Evolutionary conservation across 78 protist genomes (phyloP).

Genomic region (Dictyostelium firmibasis): DNA sequence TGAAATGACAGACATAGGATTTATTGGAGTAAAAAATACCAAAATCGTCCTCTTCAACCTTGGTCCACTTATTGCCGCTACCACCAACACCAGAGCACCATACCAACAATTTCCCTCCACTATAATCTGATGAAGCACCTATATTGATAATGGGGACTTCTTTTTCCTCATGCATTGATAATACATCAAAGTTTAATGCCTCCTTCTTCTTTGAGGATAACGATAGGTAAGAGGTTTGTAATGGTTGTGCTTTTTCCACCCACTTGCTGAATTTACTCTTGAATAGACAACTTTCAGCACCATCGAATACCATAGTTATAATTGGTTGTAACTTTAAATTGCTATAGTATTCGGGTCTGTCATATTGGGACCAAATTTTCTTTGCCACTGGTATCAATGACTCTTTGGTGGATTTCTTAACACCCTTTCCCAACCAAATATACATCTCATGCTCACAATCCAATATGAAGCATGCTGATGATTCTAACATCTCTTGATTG

Average conservation of each 20-base stretch:
- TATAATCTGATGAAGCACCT: conserved; percentile 11
- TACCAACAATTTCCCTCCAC: conserved; percentile 36
- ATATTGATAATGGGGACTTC: not conserved
- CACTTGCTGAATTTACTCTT: conserved; percentile 21
- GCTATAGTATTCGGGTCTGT: conserved; percentile 7
- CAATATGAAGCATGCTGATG: conserved; percentile 48
- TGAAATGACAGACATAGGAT: conserved; percentile 53
- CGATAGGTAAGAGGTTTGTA: not conserved
- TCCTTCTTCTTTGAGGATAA: conserved; percentile 17
- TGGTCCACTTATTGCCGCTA: not conserved
- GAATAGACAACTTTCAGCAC: conserved; percentile 34
- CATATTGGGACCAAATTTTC: conserved; percentile 35
- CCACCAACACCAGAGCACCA: conserved; percentile 2
- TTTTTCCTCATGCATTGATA: conserved; percentile 39
- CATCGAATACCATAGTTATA: conserved; percentile 35
- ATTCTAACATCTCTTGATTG: conserved; percentile 51
- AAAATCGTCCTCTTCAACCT: conserved; percentile 74
- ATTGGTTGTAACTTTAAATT: not conserved
- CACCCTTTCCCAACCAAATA: conserved; percentile 69
- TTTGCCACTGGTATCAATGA: conserved; percentile 39
- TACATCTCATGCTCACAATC: conserved; percentile 77
- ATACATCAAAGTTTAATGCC: not conserved
- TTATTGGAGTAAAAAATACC: conserved; percentile 55
- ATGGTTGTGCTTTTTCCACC: conserved; percentile 47
- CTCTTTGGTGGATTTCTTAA: conserved; percentile 3